A percentile compares a stretch with the other conserved stretches of the same genome.
phyloP scores from a whole-genome alignment of 1,284 basidiomycete genomes.

The Sporisorium iseilematis-ciliati region DNA sequence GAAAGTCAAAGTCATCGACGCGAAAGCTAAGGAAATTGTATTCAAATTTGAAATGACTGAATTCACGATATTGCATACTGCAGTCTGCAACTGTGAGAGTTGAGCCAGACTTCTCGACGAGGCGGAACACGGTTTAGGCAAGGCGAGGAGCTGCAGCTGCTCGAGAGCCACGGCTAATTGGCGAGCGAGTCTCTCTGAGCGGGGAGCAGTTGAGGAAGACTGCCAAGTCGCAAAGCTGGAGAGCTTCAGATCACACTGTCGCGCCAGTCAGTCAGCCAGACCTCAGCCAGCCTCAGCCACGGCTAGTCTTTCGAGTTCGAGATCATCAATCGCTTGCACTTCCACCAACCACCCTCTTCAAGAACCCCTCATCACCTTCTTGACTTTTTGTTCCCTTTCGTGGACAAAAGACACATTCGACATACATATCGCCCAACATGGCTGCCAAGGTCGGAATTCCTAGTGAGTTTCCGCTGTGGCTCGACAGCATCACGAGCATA shows the following conservation, averaged over 20 bases:
- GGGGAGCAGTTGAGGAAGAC: constrained; percentile 2
- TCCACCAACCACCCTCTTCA: constrained; percentile 53
- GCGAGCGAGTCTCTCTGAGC: neutral
- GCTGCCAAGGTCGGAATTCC: constrained; percentile 64
- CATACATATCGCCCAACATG: constrained; percentile 56
- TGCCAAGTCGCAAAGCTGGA: neutral
- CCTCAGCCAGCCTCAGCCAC: constrained; percentile 6
- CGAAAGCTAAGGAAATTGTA: no score
- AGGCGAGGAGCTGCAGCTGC: neutral
- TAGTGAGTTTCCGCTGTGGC: constrained; percentile 56
- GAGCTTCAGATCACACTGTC: neutral
- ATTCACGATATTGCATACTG: neutral
- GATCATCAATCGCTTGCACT: constrained; percentile 39
- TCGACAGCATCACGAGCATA: constrained; percentile 11
- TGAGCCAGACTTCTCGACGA: neutral
- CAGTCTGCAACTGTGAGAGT: neutral
- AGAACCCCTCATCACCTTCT: constrained; percentile 41
- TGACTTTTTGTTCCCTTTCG: constrained; percentile 43
- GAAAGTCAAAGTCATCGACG: no score
- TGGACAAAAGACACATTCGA: constrained; percentile 47
- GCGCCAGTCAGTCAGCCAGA: constrained; percentile 6
- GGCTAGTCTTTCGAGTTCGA: constrained; percentile 41
- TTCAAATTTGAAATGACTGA: no score
- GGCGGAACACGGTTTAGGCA: neutral
- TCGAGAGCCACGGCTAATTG: neutral